Evolutionary conservation across 331 rosid species (phyloP).

Genomic region (Arachis monticola): DNA sequence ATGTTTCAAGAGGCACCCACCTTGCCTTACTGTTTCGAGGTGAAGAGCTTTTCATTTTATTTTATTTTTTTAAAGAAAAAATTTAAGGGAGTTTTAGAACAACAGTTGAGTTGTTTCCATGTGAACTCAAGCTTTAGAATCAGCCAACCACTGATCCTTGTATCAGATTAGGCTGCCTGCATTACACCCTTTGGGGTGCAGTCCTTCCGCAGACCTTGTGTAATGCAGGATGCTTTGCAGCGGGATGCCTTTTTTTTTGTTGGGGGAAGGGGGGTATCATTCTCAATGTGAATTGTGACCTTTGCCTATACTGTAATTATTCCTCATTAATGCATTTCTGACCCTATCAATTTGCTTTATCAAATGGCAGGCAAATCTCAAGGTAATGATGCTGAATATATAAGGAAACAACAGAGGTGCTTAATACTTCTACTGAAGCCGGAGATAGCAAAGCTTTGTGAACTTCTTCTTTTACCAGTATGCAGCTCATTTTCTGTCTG

Average conservation of each 20-base stretch:
- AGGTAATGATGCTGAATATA: slow-evolving; percentile 46
- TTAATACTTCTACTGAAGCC: slow-evolving; percentile 71
- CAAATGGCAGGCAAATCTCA: slow-evolving; percentile 42
- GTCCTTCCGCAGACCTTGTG: too few species aligned
- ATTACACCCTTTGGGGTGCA: too few species aligned
- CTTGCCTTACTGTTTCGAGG: slow-evolving; percentile 32
- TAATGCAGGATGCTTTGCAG: too few species aligned
- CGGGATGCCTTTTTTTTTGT: too few species aligned
- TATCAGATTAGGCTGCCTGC: too few species aligned
- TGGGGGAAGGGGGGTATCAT: background rate
- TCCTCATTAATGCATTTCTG: slow-evolving; percentile 33
- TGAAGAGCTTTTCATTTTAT: background rate
- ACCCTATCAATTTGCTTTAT: slow-evolving; percentile 34
- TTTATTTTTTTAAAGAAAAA: too few species aligned
- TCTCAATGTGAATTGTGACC: slow-evolving; percentile 4
- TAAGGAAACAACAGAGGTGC: slow-evolving; percentile 61
- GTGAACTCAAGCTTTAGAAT: too few species aligned
- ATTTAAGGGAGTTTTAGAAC: too few species aligned
- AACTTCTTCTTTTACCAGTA: slow-evolving; percentile 75
- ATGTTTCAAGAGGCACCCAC: background rate
- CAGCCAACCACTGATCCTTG: too few species aligned
- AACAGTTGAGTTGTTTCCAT: too few species aligned
- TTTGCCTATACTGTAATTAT: slow-evolving; percentile 16
- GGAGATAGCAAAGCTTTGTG: slow-evolving; percentile 63
- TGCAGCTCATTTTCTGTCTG: slow-evolving; percentile 43